Percentiles rank a stretch among this genome's conserved stretches.
Evolutionary conservation across 768 basidiomycete genomes (phyloP).

Genomic region (Nidula microcarpa): DNA sequence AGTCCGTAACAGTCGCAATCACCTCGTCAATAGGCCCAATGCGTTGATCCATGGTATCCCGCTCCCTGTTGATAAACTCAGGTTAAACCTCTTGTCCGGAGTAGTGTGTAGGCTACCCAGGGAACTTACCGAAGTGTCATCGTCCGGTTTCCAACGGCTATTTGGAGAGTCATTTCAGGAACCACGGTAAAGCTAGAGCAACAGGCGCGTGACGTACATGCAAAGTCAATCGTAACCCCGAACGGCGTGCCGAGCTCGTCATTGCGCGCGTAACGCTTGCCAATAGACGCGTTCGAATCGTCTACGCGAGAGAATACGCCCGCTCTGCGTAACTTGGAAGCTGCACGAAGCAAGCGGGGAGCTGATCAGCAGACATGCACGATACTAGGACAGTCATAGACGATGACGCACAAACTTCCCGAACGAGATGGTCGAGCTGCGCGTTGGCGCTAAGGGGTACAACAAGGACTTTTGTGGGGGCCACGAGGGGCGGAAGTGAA

Average conservation of each 20-base stretch:
- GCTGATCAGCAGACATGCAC: not conserved
- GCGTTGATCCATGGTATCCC: slow-evolving; percentile 90
- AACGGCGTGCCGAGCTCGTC: slow-evolving; percentile 98
- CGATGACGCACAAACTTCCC: slow-evolving; percentile 80
- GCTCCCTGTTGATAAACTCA: slow-evolving; percentile 56
- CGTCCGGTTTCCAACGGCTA: slow-evolving; percentile 88
- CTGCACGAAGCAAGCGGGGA: slow-evolving; percentile 31
- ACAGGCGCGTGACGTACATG: slow-evolving; percentile 35
- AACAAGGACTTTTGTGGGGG: slow-evolving; percentile 96
- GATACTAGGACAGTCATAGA: slow-evolving; percentile 3
- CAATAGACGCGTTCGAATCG: slow-evolving; percentile 93
- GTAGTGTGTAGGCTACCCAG: not conserved
- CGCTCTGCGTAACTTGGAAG: slow-evolving; percentile 79
- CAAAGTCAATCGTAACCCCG: slow-evolving; percentile 95
- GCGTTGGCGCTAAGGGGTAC: slow-evolving; percentile 88
- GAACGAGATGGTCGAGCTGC: slow-evolving; percentile 79
- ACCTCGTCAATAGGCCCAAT: slow-evolving; percentile 92
- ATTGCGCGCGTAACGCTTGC: slow-evolving; percentile 95
- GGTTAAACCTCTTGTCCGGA: not conserved
- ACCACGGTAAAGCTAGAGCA: too few relatives aligned
- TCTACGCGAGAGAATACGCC: slow-evolving; percentile 94
- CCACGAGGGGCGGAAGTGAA: slow-evolving; percentile 84
- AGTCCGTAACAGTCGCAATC: slow-evolving; percentile 71
- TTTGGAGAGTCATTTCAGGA: not conserved
- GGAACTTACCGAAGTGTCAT: slow-evolving; percentile 84